Evolutionary conservation across 306 rosid genomes (phyloP), one percentile per base, ranked within the genome.

Genomic region (Quercus engelmannii): DNA sequence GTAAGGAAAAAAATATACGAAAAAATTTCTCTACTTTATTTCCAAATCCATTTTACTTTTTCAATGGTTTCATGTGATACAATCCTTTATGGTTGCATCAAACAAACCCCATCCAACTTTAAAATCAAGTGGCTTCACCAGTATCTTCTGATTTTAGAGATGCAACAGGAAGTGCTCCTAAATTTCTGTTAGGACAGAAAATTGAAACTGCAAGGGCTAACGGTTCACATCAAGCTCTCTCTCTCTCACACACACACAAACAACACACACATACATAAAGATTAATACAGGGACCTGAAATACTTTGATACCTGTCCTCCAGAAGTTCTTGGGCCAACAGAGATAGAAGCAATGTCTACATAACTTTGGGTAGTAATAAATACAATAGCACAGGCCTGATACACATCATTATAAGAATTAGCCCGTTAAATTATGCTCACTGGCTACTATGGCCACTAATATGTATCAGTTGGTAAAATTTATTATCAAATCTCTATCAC

Each of bases 301-400:
- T 71, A 62, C 55, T 62, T 31, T 46, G 20, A 73, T 89, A 95
- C 97, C 98, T 93, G 99, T 78, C 99, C 98, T 26, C 99, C 99
- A 26, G 99, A 91, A 76, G 99, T 93, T 82, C 94, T 86, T 28
- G 98, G 92, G 81, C 91, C 89, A 78, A 84, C 94, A 73, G 97
- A 91, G 73, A 93, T 88, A 55, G 98, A 95, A 77, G 99, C 97
- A 79, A 93, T 88, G 87, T 95, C 98, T 63, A 88, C 85, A 38
- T 91, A 95, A 55, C 86, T 83, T 85, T 95, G 99, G 86, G 98
- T 79, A 49, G 99, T 93, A 83, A 95, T 84, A 78, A 95, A 95
- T 74, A 95, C 78, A 68, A 93, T 97, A 21, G 91, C 99, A 74
- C 97, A 90, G 72, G 93, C 97, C 99, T 95, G 88, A 69, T 38